A percentile compares a stretch with the other conserved stretches of the same genome.
Conservation (phyloP, 176 grass and related monocot species). For the Avena insularis region DNA sequence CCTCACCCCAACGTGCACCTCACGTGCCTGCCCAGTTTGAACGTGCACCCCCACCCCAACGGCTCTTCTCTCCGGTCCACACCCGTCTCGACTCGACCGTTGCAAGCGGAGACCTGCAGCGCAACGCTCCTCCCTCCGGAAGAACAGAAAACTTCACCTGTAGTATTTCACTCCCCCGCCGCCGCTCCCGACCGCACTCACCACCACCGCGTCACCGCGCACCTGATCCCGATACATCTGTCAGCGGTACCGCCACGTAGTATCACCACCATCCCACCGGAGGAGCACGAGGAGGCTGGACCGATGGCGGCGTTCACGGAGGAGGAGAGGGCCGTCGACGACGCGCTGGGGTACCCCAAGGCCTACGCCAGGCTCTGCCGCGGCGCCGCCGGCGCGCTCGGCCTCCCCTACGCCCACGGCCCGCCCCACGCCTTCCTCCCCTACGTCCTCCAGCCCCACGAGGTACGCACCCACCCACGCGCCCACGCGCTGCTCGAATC, state of each 20-base stretch:
- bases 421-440: constrained; percentile 86
- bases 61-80: constrained; percentile 41
- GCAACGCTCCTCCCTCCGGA: constrained; percentile 23
- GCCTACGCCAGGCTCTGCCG: constrained; percentile 86
- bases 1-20: background rate
- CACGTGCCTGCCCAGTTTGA: constrained; percentile 50
- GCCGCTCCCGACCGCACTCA: background rate
- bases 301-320: constrained; percentile 64
- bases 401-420: constrained; percentile 63
- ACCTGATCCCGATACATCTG: constrained; percentile 4
- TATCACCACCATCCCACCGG: background rate
- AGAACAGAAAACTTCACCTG: background rate
- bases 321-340: constrained; percentile 83
- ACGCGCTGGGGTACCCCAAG: constrained; percentile 73
- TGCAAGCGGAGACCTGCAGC: background rate
- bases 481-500: background rate
- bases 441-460: constrained; percentile 82
- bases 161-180: background rate
- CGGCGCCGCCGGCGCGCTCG: constrained; percentile 28
- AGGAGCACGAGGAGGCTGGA: constrained; percentile 11
- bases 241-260: background rate
- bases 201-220: background rate
- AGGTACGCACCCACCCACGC: constrained; percentile 41
- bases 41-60: constrained; percentile 44
- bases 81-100: constrained; percentile 49